phyloP scores from a whole-genome alignment of 139 green algal species.

The Astrephomene gubernaculifera region DNA sequence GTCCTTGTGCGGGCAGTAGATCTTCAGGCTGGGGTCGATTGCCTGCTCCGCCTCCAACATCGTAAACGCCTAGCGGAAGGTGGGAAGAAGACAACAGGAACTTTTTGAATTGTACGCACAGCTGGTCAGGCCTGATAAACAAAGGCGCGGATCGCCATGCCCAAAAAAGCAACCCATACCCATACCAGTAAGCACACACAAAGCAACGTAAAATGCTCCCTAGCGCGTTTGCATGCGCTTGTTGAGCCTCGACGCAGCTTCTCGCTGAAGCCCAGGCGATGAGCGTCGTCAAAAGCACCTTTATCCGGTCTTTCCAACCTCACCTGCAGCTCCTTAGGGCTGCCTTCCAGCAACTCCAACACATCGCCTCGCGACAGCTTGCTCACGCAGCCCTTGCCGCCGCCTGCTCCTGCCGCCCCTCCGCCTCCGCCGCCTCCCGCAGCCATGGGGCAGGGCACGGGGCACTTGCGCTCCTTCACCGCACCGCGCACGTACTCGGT shows the following conservation, averaged over 20 bases:
- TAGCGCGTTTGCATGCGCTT: too few species aligned
- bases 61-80: conserved; percentile 15
- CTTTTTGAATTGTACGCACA: too few species aligned
- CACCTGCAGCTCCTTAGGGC: conserved; percentile 24
- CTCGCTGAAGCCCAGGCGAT: too few species aligned
- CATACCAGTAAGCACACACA: too few species aligned
- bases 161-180: too few species aligned
- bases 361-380: background rate
- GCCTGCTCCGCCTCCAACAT: conserved; percentile 53
- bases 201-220: too few species aligned
- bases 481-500: conserved; percentile 45
- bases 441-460: conserved; percentile 50
- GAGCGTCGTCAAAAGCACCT: too few species aligned
- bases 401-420: background rate
- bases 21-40: conserved; percentile 26
- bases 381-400: background rate
- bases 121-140: too few species aligned
- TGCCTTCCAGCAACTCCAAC: background rate
- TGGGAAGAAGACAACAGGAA: background rate
- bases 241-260: too few species aligned
- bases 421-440: conserved; percentile 1
- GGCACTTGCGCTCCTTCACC: conserved; percentile 49
- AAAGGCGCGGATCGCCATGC: too few species aligned
- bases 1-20: conserved; percentile 64
- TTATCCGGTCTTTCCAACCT: too few species aligned